phyloP scores from a whole-genome alignment of 805 yeast genomes.

The Starmerella davenportii region DNA sequence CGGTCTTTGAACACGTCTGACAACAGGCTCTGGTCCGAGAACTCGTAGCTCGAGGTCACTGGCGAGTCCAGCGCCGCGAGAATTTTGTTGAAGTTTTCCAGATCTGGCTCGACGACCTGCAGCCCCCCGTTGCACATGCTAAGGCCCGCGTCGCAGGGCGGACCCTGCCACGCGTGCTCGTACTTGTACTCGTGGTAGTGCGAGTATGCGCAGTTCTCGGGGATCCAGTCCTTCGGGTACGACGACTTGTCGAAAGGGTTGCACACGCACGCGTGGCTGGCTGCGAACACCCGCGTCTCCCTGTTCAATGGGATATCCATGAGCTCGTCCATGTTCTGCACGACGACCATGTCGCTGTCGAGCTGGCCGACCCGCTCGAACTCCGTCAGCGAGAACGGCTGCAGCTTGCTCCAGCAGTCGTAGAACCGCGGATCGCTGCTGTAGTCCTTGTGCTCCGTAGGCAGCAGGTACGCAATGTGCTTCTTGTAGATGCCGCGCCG shows the following conservation, averaged over 20 bases:
- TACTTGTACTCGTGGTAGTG: constrained; percentile 19
- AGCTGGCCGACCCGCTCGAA: constrained; percentile 38
- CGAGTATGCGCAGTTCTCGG: constrained; percentile 35
- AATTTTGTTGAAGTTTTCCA: constrained; percentile 26
- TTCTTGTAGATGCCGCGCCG: constrained; percentile 27
- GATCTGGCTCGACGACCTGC: constrained; percentile 31
- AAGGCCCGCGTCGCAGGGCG: constrained; percentile 28
- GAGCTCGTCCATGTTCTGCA: constrained; percentile 41
- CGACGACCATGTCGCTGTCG: constrained; percentile 43
- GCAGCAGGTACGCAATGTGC: constrained; percentile 29
- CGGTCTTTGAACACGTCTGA: constrained; percentile 34
- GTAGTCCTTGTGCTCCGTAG: constrained; percentile 29
- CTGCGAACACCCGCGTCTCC: constrained; percentile 30
- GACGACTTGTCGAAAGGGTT: constrained; percentile 36
- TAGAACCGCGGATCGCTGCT: constrained; percentile 35
- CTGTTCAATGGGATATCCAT: constrained; percentile 30
- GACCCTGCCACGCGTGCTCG: constrained; percentile 24
- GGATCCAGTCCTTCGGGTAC: constrained; percentile 37
- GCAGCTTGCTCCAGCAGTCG: constrained; percentile 46
- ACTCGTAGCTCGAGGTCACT: constrained; percentile 29
- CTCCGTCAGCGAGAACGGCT: constrained; percentile 34
- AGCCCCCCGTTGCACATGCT: constrained; percentile 44
- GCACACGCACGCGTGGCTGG: constrained; percentile 45
- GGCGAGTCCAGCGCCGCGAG: constrained; percentile 26
- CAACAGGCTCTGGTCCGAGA: constrained; percentile 41